Conservation (phyloP, 371 early-diverging fungal genomes). For the Syncephalastrum sp. region DNA sequence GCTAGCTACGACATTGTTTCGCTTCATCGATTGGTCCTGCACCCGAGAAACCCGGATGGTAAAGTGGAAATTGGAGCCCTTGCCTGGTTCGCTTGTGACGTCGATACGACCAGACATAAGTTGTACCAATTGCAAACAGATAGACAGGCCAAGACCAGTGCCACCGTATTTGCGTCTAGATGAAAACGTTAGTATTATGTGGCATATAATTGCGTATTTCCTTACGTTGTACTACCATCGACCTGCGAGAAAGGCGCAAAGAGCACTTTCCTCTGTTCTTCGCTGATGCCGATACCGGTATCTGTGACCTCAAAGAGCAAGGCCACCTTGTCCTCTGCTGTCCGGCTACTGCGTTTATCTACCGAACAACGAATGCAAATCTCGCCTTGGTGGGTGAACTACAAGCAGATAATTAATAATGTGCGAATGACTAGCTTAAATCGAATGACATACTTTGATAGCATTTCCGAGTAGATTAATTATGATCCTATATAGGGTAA, state of each 20-base stretch:
- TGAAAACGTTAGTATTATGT: background rate
- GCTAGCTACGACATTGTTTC: slow-evolving; percentile 4
- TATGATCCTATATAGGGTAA: slow-evolving; percentile 20
- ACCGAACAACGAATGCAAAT: slow-evolving; percentile 44
- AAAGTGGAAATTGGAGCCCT: slow-evolving; percentile 59
- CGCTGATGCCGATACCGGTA: slow-evolving; percentile 56
- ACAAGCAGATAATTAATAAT: background rate
- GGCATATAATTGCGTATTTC: background rate
- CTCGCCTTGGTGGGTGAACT: slow-evolving; percentile 59
- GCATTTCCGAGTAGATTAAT: slow-evolving; percentile 44
- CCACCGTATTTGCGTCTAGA: slow-evolving; percentile 59
- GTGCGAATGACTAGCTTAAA: background rate
- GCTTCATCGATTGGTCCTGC: slow-evolving; percentile 25
- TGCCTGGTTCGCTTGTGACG: slow-evolving; percentile 51
- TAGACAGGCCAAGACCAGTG: slow-evolving; percentile 63
- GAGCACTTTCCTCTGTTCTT: slow-evolving; percentile 53
- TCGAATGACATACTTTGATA: slow-evolving; percentile 22
- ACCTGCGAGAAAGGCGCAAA: slow-evolving; percentile 62
- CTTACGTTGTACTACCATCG: slow-evolving; percentile 57
- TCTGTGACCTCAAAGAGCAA: slow-evolving; percentile 46
- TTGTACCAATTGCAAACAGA: slow-evolving; percentile 53
- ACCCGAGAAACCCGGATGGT: slow-evolving; percentile 39
- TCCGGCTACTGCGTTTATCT: slow-evolving; percentile 19
- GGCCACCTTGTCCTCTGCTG: slow-evolving; percentile 10
- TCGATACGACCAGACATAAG: slow-evolving; percentile 57